These are phyloP conservation scores for Beauveria sp. DNA, from an alignment of 2,329 filamentous ascomycete species.

Conservation along the genomic window DNA sequence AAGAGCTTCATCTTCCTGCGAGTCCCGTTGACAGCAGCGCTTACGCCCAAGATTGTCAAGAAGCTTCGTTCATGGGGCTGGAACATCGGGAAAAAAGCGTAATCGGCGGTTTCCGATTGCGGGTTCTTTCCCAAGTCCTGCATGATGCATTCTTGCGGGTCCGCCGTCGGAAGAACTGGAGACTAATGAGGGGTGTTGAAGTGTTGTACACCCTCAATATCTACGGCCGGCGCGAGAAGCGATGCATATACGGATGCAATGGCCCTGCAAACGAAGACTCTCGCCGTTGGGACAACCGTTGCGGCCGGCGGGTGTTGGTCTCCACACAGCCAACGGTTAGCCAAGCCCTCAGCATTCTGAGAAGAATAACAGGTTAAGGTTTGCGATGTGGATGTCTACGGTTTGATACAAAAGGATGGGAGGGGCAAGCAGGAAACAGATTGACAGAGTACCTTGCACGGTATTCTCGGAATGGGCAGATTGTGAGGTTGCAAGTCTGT, in stretches of 20 bases:
- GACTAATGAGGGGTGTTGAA: neutral
- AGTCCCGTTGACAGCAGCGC: conserved; percentile 83
- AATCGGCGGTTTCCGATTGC: neutral
- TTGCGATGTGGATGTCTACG: neutral
- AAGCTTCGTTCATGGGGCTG: conserved; percentile 81
- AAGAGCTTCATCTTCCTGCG: conserved; percentile 96
- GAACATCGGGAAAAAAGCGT: conserved; percentile 73
- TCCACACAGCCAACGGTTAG: neutral
- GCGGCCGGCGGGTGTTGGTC: neutral
- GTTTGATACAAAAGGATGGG: neutral
- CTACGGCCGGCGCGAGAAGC: neutral
- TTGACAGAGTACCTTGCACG: neutral
- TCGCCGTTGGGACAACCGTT: neutral
- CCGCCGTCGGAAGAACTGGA: neutral
- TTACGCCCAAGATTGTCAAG: conserved; percentile 93
- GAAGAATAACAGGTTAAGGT: neutral
- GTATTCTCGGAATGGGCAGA: neutral
- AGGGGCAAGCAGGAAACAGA: neutral
- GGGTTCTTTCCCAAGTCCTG: neutral
- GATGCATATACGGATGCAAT: neutral
- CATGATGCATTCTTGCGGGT: neutral
- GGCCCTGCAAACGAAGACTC: neutral
- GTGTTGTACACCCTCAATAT: neutral
- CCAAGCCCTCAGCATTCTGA: neutral
- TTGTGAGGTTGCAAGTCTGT: neutral